Conservation (phyloP, 306 rosid species). For the Ormosia semicastrata region DNA sequence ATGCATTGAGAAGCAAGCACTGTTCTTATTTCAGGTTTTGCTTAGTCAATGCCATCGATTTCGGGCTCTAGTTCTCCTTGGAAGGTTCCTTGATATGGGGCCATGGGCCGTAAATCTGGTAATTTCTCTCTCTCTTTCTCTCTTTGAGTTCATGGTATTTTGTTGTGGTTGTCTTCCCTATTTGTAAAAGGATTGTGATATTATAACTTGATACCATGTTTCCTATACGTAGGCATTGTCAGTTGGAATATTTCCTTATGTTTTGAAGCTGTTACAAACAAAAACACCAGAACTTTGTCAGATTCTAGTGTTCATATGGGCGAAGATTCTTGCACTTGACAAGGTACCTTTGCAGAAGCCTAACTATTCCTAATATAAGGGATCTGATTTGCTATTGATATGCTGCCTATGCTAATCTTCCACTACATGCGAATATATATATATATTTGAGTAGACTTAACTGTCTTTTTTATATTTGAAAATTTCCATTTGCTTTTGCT, state of each 20-base stretch:
- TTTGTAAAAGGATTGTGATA: not conserved
- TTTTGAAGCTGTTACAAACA: conserved; percentile 89
- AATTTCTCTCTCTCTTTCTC: not conserved
- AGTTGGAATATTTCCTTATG: conserved; percentile 98
- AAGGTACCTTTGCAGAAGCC: conserved; percentile 56
- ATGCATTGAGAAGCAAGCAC: conserved; percentile 19
- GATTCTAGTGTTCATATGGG: conserved; percentile 98
- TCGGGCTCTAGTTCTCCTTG: conserved; percentile 92
- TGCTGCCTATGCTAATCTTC: no score
- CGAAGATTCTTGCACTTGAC: conserved; percentile 97
- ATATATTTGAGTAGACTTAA: no score
- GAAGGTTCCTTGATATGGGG: conserved; percentile 98
- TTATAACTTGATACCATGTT: conserved; percentile 16
- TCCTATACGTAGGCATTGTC: conserved; percentile 70
- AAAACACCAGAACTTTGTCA: conserved; percentile 92
- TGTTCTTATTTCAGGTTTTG: conserved; percentile 68
- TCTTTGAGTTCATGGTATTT: not conserved
- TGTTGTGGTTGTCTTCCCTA: conserved; percentile 7
- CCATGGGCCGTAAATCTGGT: conserved; percentile 99
- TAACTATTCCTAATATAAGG: not conserved
- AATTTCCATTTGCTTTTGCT: not conserved
- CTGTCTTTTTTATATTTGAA: not conserved
- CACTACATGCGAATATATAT: no score
- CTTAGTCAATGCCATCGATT: conserved; percentile 92
- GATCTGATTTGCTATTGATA: no score